Evolutionary conservation across 306 rosid genomes (phyloP).

Genomic region (Lathyrus oleraceus): DNA sequence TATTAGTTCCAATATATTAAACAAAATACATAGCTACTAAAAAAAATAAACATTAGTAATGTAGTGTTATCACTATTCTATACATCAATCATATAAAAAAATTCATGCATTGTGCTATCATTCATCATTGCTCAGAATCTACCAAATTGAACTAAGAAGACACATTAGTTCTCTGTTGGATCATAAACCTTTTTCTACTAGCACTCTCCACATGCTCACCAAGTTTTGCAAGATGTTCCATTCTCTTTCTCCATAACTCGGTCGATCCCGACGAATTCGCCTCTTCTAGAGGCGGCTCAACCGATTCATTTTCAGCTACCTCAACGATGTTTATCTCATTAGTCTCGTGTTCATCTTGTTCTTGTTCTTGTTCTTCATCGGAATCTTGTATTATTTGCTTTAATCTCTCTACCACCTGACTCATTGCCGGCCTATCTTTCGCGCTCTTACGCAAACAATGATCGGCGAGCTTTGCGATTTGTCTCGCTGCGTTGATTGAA

Average conservation of each 20-base stretch:
- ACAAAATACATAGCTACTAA: conserved; percentile 27
- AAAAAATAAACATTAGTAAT: conserved; percentile 2
- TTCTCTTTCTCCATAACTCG: conserved; percentile 66
- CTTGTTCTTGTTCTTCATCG: conserved; percentile 33
- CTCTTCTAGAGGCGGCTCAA: conserved; percentile 37
- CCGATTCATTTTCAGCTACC: conserved; percentile 32
- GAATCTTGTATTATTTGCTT: conserved; percentile 57
- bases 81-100: conserved; percentile 1
- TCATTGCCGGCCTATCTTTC: conserved; percentile 71
- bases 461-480: conserved; percentile 62
- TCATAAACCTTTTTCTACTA: conserved; percentile 67
- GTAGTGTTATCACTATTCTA: not conserved
- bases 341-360: not conserved
- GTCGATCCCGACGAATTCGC: conserved; percentile 33
- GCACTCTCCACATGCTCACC: conserved; percentile 72
- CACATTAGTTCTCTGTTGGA: conserved; percentile 63
- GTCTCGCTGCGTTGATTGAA: conserved; percentile 47
- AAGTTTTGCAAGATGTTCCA: conserved; percentile 80
- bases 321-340: conserved; percentile 30
- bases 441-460: conserved; percentile 64
- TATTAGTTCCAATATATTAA: conserved; percentile 10
- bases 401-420: conserved; percentile 64
- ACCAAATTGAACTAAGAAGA: conserved; percentile 28
- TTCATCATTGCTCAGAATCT: not conserved
- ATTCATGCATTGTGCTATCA: conserved; percentile 1